phyloP scores from a whole-genome alignment of 1,139 yeast genomes.

The Candida sanyaensis region DNA sequence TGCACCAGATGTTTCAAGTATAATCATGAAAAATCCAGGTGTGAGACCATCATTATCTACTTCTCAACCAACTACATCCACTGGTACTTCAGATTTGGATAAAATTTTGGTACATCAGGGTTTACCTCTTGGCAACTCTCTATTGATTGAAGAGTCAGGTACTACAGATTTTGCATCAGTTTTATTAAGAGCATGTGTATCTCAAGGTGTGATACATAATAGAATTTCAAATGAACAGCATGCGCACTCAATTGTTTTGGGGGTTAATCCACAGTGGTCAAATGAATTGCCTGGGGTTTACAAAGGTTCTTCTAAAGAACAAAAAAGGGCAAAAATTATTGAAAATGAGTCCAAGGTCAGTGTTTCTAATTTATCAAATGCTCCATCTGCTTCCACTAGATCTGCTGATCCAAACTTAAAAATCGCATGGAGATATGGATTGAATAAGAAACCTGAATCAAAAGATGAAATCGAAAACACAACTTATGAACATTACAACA shows the following conservation, averaged over 20 bases:
- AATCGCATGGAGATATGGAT: slow-evolving; percentile 87
- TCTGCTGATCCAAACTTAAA: slow-evolving; percentile 51
- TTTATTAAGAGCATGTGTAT: slow-evolving; percentile 66
- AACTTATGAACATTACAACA: slow-evolving; percentile 54
- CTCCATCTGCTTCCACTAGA: slow-evolving; percentile 21
- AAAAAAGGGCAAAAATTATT: slow-evolving; percentile 58
- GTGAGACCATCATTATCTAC: slow-evolving; percentile 76
- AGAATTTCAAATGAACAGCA: slow-evolving; percentile 38
- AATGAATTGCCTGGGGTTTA: slow-evolving; percentile 79
- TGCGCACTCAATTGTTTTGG: slow-evolving; percentile 70
- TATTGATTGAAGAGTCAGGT: slow-evolving; percentile 80
- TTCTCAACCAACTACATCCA: slow-evolving; percentile 74
- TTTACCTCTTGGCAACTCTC: slow-evolving; percentile 71
- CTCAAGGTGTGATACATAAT: slow-evolving; percentile 78
- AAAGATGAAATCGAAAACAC: slow-evolving; percentile 15
- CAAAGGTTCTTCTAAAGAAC: slow-evolving; percentile 68
- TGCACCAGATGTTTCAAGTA: slow-evolving; percentile 10
- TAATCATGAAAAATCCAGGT: slow-evolving; percentile 49
- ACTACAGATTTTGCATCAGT: slow-evolving; percentile 89
- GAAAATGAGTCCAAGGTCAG: slow-evolving; percentile 65
- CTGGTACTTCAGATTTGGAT: slow-evolving; percentile 78
- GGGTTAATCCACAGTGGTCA: slow-evolving; percentile 62
- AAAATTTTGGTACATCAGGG: slow-evolving; percentile 80
- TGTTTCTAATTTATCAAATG: slow-evolving; percentile 60
- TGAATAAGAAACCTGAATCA: slow-evolving; percentile 42